Evolutionary conservation across 257 asterid species (phyloP).

Genomic region (Verbascum thapsus): DNA sequence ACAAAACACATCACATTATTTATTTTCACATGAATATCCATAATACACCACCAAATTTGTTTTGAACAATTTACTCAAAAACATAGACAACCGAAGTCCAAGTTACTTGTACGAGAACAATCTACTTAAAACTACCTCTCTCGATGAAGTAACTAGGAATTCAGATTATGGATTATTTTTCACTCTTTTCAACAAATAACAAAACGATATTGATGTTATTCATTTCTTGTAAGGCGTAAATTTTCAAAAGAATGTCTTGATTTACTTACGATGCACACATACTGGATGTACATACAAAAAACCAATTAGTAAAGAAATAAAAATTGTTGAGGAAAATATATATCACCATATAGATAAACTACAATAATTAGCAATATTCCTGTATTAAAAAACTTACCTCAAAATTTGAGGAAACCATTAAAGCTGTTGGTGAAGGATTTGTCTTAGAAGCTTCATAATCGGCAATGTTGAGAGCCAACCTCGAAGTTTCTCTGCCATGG

Average conservation of each 20-base stretch:
- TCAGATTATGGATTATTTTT: neutral
- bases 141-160: slow-evolving; percentile 8
- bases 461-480: slow-evolving; percentile 53
- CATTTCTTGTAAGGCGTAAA: slow-evolving; percentile 4
- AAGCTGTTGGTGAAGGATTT: slow-evolving; percentile 51
- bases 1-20: too few relatives aligned
- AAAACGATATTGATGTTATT: too few relatives aligned
- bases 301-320: neutral
- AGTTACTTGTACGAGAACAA: slow-evolving; percentile 12
- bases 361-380: slow-evolving; percentile 20
- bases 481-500: slow-evolving; percentile 69
- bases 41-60: too few relatives aligned
- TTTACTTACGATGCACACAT: slow-evolving; percentile 17
- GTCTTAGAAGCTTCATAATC: slow-evolving; percentile 72
- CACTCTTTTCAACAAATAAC: neutral
- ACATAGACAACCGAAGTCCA: too few relatives aligned
- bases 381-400: slow-evolving; percentile 66
- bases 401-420: slow-evolving; percentile 90
- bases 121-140: neutral
- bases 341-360: slow-evolving; percentile 13
- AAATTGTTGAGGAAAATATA: slow-evolving; percentile 4
- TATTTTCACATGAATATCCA: too few relatives aligned
- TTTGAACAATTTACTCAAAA: too few relatives aligned
- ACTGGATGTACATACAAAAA: neutral
- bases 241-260: neutral